Percentiles rank a stretch among this genome's conserved stretches.
phyloP scores from a whole-genome alignment of 2,329 filamentous ascomycete genomes.

The Penicillium glabrum region DNA sequence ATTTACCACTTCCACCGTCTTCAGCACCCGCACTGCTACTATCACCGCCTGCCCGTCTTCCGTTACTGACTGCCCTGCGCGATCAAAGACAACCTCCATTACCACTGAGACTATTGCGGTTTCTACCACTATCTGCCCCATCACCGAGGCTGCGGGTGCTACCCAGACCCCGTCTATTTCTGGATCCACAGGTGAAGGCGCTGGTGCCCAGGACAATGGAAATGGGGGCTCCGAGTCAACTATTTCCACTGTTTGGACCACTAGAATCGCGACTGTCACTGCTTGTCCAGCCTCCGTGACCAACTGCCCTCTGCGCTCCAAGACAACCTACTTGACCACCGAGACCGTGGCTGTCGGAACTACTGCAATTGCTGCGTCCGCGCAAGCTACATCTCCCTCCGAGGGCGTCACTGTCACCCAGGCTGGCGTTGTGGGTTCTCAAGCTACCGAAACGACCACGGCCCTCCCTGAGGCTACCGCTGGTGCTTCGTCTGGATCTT shows the following conservation, averaged over 20 bases:
- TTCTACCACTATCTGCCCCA: neutral
- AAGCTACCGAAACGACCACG: neutral
- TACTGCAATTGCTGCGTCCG: neutral
- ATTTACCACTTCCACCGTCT: neutral
- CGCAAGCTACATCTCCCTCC: neutral
- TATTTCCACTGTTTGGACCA: slow-evolving; percentile 24
- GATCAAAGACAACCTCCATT: neutral
- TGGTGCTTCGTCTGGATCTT: neutral
- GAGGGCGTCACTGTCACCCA: neutral
- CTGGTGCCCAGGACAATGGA: neutral
- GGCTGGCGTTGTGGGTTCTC: neutral
- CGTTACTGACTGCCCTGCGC: neutral
- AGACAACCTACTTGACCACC: slow-evolving; percentile 20
- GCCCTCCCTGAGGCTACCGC: neutral
- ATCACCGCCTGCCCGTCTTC: neutral
- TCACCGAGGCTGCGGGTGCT: neutral
- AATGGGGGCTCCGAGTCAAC: slow-evolving; percentile 3
- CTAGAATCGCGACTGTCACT: slow-evolving; percentile 25
- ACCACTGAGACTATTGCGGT: neutral
- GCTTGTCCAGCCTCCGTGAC: slow-evolving; percentile 27
- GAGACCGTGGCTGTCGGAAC: slow-evolving; percentile 11
- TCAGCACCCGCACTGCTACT: neutral
- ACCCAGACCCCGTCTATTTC: neutral
- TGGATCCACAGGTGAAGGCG: neutral
- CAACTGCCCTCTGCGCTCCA: slow-evolving; percentile 23